Conservation (phyloP, 768 basidiomycete species). For the Tylopilus sp. region DNA sequence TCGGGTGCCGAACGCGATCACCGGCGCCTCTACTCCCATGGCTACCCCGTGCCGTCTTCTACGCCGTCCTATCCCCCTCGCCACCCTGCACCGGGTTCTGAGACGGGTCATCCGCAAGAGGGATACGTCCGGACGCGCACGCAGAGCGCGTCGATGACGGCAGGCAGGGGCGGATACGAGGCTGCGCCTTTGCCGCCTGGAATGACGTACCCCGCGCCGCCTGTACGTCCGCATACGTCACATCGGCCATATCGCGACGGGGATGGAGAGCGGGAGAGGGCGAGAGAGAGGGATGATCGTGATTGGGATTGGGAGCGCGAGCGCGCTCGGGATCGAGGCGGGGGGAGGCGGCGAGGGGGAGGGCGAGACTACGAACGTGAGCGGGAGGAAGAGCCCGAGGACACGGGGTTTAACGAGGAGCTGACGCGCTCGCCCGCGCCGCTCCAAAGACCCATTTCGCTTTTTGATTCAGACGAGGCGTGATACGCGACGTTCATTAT, state of each 20-base stretch:
- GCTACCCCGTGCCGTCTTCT: not conserved
- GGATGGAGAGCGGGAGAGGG: not conserved
- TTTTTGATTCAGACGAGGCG: constrained; percentile 28
- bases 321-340: not conserved
- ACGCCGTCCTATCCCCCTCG: not conserved
- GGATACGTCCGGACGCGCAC: constrained; percentile 8
- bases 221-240: constrained; percentile 23
- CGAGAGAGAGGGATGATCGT: not conserved
- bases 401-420: constrained; percentile 7
- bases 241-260: constrained; percentile 13
- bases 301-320: not conserved
- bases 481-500: not conserved
- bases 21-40: not conserved
- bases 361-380: not conserved
- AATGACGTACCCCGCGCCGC: constrained; percentile 26
- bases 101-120: not conserved
- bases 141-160: constrained; percentile 13
- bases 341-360: not conserved
- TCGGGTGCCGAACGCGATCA: not conserved
- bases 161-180: constrained; percentile 16
- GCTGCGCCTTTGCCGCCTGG: constrained; percentile 26
- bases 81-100: not conserved
- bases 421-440: constrained; percentile 26
- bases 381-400: constrained; percentile 4
- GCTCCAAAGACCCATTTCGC: constrained; percentile 28